Percentiles rank a stretch among this genome's conserved stretches.
phyloP scores from a whole-genome alignment of 139 green algal species.

The Monoraphidium neglectum region DNA sequence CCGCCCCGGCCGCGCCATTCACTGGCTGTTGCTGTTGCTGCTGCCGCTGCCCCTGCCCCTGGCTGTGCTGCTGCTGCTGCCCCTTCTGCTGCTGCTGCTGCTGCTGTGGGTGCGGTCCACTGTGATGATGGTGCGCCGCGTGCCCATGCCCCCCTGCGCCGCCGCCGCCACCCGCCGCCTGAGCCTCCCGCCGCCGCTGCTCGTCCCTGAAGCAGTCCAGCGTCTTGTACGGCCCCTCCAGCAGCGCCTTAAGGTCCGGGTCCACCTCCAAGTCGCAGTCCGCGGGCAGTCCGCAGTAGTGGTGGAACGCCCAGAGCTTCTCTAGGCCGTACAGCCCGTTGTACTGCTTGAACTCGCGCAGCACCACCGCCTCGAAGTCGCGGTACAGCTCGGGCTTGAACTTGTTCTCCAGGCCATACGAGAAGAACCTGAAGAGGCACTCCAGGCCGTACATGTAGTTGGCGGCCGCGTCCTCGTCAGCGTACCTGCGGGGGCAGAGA shows the following conservation, averaged over 20 bases:
- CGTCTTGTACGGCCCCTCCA: slow-evolving; percentile 67
- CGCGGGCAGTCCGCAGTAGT: slow-evolving; percentile 85
- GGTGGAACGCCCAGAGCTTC: slow-evolving; percentile 96
- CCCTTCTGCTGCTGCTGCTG: too few relatives aligned
- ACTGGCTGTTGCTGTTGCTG: too few relatives aligned
- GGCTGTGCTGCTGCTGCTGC: too few relatives aligned
- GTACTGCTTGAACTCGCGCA: slow-evolving; percentile 16
- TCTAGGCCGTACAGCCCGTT: slow-evolving; percentile 95
- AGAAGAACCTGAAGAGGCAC: slow-evolving; percentile 96
- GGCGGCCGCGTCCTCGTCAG: slow-evolving; percentile 41
- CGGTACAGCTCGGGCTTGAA: slow-evolving; percentile 75
- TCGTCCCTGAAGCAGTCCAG: slow-evolving; percentile 78
- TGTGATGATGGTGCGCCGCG: too few relatives aligned
- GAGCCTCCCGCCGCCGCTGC: slow-evolving; percentile 8
- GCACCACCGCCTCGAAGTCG: slow-evolving; percentile 55
- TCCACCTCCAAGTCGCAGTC: slow-evolving; percentile 44
- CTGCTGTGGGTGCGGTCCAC: too few relatives aligned
- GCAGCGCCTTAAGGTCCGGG: slow-evolving; percentile 69
- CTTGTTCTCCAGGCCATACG: slow-evolving; percentile 89
- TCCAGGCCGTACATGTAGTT: slow-evolving; percentile 94
- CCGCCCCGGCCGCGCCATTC: too few relatives aligned
- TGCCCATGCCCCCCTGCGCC: too few relatives aligned
- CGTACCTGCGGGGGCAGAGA: too few relatives aligned
- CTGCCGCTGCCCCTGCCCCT: too few relatives aligned
- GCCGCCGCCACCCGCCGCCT: not conserved